Percentiles rank a stretch among this genome's conserved stretches.
Evolutionary conservation across 129 eudicot genomes (phyloP).

Genomic region (Artemisia argyi): DNA sequence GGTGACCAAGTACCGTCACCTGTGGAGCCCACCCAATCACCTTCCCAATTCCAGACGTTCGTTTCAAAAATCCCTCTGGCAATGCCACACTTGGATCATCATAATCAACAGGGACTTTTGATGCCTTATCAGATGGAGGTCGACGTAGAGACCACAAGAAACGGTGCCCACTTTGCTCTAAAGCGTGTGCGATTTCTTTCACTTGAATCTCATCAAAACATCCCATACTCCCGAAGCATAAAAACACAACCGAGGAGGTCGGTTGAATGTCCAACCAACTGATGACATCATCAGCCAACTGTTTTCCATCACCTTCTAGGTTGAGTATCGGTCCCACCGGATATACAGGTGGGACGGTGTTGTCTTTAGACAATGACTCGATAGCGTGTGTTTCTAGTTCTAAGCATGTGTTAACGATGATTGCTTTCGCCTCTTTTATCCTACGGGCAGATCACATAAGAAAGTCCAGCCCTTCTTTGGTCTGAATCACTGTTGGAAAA

Average conservation of each 20-base stretch:
- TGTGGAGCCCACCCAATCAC: constrained; percentile 46
- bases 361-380: constrained; percentile 6
- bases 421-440: constrained; percentile 28
- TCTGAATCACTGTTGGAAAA: neutral
- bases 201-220: constrained; percentile 28
- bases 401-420: constrained; percentile 27
- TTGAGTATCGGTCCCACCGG: constrained; percentile 31
- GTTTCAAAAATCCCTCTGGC: constrained; percentile 42
- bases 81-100: constrained; percentile 16
- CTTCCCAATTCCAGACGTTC: constrained; percentile 23
- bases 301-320: constrained; percentile 11
- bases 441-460: neutral
- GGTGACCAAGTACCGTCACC: constrained; percentile 33
- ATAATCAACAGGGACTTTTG: constrained; percentile 10
- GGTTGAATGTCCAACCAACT: constrained; percentile 28
- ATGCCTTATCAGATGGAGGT: neutral
- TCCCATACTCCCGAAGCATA: constrained; percentile 30
- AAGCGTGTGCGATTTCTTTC: constrained; percentile 36
- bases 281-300: neutral
- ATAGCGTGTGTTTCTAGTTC: constrained; percentile 33
- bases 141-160: constrained; percentile 44
- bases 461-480: neutral
- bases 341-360: constrained; percentile 30
- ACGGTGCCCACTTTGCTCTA: constrained; percentile 30
- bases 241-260: constrained; percentile 9